These are phyloP conservation scores for Raddia distichophylla DNA, from an alignment of 176 grass and related monocot species.

Conservation along the genomic window DNA sequence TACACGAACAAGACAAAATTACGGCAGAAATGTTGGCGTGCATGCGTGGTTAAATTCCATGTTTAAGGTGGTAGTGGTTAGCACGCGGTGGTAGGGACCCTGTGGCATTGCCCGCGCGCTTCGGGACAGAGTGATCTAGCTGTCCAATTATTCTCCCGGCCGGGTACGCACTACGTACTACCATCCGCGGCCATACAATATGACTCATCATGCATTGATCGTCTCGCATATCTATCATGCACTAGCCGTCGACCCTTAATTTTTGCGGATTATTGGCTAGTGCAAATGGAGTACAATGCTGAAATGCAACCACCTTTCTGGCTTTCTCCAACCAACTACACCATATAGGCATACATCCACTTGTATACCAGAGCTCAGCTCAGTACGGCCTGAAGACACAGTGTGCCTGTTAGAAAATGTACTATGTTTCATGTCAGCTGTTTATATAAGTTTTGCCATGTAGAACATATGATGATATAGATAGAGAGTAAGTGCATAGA, in stretches of 20 bases:
- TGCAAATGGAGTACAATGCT: background rate
- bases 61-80: background rate
- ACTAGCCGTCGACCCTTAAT: background rate
- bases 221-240: background rate
- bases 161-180: too few species aligned
- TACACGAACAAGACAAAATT: background rate
- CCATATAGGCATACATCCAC: too few species aligned
- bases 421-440: too few species aligned
- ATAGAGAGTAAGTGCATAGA: too few species aligned
- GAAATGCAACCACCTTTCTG: background rate
- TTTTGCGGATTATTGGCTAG: background rate
- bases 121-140: slow-evolving; percentile 18
- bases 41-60: background rate
- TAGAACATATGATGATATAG: too few species aligned
- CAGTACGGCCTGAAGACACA: too few species aligned
- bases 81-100: background rate
- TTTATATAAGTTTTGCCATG: too few species aligned
- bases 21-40: background rate
- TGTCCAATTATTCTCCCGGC: slow-evolving; percentile 21
- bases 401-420: too few species aligned
- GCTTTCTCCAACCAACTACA: background rate
- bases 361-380: too few species aligned
- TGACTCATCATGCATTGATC: background rate
- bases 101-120: background rate
- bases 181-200: background rate